phyloP scores from a whole-genome alignment of 2,329 filamentous ascomycete species.

The Penicillium griseofulvum region DNA sequence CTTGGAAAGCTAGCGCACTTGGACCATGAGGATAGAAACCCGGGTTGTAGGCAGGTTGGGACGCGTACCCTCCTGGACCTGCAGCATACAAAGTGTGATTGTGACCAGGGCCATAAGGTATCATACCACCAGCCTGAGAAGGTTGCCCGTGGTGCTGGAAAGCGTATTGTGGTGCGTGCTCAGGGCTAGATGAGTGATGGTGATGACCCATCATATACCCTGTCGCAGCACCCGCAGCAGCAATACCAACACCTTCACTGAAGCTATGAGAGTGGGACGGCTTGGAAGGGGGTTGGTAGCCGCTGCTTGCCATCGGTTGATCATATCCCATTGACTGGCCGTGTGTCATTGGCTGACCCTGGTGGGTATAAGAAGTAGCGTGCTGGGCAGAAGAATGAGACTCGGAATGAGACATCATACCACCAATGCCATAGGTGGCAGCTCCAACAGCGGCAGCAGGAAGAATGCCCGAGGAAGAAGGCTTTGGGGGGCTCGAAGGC shows the following conservation, averaged over 20 bases:
- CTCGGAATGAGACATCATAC: constrained; percentile 26
- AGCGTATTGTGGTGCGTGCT: constrained; percentile 31
- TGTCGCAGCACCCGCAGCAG: constrained; percentile 43
- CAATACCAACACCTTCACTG: constrained; percentile 36
- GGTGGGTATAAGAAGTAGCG: constrained; percentile 18
- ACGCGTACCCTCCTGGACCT: constrained; percentile 38
- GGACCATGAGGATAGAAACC: constrained; percentile 33
- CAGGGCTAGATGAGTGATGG: constrained; percentile 30
- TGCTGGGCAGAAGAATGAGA: constrained; percentile 16
- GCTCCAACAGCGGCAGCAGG: constrained; percentile 29
- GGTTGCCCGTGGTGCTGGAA: constrained; percentile 31
- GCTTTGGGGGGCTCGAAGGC: constrained; percentile 10
- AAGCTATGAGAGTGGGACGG: constrained; percentile 33
- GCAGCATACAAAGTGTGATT: constrained; percentile 46
- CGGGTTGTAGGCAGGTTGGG: constrained; percentile 32
- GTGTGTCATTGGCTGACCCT: neutral
- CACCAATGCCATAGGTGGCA: constrained; percentile 45
- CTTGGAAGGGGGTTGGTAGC: constrained; percentile 15
- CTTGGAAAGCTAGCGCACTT: constrained; percentile 47
- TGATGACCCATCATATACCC: constrained; percentile 42
- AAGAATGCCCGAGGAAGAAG: constrained; percentile 32
- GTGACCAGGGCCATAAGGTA: constrained; percentile 21
- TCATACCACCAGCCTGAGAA: constrained; percentile 17
- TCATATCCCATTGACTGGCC: neutral
- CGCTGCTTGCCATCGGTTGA: constrained; percentile 13